phyloP scores from a whole-genome alignment of 2,329 filamentous ascomycete genomes.

The Dothistroma septosporum region DNA sequence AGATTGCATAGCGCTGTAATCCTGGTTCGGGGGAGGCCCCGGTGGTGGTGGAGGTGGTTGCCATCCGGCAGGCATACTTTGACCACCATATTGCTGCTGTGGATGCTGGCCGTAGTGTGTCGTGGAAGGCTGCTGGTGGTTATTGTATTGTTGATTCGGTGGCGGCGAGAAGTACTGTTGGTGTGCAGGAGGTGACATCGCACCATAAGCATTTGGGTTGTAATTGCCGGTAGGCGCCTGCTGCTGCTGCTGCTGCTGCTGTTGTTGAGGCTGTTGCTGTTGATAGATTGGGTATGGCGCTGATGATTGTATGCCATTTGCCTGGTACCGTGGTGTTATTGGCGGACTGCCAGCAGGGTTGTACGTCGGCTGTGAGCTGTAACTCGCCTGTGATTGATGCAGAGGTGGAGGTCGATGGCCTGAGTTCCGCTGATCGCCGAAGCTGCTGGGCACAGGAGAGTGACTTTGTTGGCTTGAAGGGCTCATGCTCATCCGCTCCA shows the following conservation, averaged over 20 bases:
- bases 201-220: constrained; percentile 47
- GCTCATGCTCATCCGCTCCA: constrained; percentile 94
- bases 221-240: constrained; percentile 31
- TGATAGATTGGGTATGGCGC: constrained; percentile 26
- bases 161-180: constrained; percentile 54
- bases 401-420: constrained; percentile 40
- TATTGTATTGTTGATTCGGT: constrained; percentile 38
- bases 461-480: constrained; percentile 37
- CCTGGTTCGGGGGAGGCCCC: constrained; percentile 54
- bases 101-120: constrained; percentile 58
- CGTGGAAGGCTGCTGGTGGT: constrained; percentile 45
- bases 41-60: constrained; percentile 65
- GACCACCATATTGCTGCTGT: constrained; percentile 29
- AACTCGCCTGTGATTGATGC: constrained; percentile 39
- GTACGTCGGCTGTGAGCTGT: constrained; percentile 41
- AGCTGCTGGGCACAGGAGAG: constrained; percentile 36
- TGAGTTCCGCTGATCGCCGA: constrained; percentile 15
- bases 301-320: constrained; percentile 31
- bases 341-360: constrained; percentile 47
- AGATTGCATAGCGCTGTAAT: constrained; percentile 45
- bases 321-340: constrained; percentile 44
- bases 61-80: constrained; percentile 57
- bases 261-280: constrained; percentile 3
- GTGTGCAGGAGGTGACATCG: constrained; percentile 52
- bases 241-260: constrained; percentile 17